Evolutionary conservation across 192 early-diverging fungal species (phyloP).

Genomic region (Backusella psychrophila): DNA sequence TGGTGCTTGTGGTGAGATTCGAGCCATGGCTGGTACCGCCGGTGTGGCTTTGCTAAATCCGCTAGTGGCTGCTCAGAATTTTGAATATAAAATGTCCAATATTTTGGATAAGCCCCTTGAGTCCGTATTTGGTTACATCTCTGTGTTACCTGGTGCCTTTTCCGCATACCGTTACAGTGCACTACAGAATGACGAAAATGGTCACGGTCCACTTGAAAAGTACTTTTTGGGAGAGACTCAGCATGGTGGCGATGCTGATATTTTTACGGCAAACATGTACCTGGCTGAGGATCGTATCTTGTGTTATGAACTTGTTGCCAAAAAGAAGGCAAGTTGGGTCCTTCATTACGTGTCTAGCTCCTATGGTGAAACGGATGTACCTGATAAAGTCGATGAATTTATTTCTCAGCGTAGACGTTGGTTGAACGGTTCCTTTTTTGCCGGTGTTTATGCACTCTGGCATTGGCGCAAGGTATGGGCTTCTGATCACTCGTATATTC

Average conservation of each 20-base stretch:
- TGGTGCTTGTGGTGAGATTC: constrained; percentile 88
- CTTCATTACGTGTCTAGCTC: constrained; percentile 71
- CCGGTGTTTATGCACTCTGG: constrained; percentile 64
- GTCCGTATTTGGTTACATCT: constrained; percentile 81
- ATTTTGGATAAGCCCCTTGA: constrained; percentile 80
- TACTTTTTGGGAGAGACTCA: constrained; percentile 79
- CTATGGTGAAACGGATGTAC: constrained; percentile 78
- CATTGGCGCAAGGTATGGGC: constrained; percentile 64
- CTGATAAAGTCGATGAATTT: constrained; percentile 58
- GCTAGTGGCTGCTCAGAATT: constrained; percentile 78
- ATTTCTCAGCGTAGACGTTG: constrained; percentile 81
- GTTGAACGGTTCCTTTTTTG: constrained; percentile 81
- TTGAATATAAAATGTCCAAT: constrained; percentile 80
- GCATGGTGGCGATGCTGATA: constrained; percentile 56
- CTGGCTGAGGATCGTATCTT: constrained; percentile 75
- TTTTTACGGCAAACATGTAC: constrained; percentile 70
- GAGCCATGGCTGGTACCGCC: constrained; percentile 46
- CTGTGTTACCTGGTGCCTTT: constrained; percentile 82
- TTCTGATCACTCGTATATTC: constrained; percentile 63
- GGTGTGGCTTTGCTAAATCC: constrained; percentile 63
- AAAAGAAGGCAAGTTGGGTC: constrained; percentile 62
- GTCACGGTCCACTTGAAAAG: constrained; percentile 58
- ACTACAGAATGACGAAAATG: constrained; percentile 56
- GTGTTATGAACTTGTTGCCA: constrained; percentile 77
- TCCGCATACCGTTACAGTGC: constrained; percentile 76